phyloP scores from a whole-genome alignment of 2,329 filamentous ascomycete species.

The Fusarium chaquense region DNA sequence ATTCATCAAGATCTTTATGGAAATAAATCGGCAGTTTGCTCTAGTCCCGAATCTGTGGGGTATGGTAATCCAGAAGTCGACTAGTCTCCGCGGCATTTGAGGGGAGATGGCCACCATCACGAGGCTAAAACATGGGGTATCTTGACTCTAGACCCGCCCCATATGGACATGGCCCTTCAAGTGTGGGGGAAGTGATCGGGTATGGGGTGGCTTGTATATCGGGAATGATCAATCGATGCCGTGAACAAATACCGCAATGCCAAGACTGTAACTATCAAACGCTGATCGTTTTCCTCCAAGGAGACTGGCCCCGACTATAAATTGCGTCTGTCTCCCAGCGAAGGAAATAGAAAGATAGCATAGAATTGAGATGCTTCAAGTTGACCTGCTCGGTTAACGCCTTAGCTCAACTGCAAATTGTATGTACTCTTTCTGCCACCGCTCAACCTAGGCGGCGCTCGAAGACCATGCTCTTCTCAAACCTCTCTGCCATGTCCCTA shows the following conservation, averaged over 20 bases:
- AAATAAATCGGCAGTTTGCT: neutral
- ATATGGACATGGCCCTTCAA: neutral
- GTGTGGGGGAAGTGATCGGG: neutral
- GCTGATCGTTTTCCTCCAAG: neutral
- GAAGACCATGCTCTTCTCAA: constrained; percentile 2
- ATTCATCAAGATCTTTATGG: too few relatives aligned
- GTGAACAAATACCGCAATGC: neutral
- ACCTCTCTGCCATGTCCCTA: neutral
- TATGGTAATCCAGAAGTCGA: constrained; percentile 11
- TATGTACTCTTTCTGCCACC: fast-evolving
- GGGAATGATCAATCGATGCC: neutral
- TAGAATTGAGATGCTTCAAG: fast-evolving
- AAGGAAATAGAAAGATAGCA: neutral
- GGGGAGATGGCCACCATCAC: neutral
- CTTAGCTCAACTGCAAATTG: fast-evolving
- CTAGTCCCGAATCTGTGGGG: constrained; percentile 3
- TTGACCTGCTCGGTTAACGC: too few relatives aligned
- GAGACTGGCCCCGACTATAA: neutral
- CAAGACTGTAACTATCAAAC: fast-evolving
- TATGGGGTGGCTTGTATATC: neutral
- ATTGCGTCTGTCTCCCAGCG: fast-evolving
- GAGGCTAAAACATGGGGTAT: neutral
- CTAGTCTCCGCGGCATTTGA: constrained; percentile 19
- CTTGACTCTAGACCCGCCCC: too few relatives aligned
- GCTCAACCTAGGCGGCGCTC: neutral